Conservation (phyloP, 2,329 filamentous ascomycete species). For the Ophiostoma montium region DNA sequence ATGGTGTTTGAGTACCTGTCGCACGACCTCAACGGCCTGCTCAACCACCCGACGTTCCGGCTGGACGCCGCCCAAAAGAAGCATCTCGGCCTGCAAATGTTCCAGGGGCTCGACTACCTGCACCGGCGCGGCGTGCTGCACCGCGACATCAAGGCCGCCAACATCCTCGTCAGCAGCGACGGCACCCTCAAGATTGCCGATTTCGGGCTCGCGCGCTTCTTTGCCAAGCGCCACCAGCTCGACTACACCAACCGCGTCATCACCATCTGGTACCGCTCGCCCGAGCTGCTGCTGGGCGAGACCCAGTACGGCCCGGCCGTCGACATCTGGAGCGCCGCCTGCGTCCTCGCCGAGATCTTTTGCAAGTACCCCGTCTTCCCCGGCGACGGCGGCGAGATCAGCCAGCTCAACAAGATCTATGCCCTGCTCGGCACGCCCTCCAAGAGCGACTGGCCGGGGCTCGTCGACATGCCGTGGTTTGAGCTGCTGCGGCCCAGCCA, state of each 20-base stretch:
- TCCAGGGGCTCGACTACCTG: constrained; percentile 85
- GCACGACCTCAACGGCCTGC: constrained; percentile 84
- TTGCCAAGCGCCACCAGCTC: constrained; percentile 77
- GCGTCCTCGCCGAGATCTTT: constrained; percentile 94
- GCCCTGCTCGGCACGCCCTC: constrained; percentile 80
- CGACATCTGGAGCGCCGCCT: constrained; percentile 94
- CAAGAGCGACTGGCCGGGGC: constrained; percentile 69
- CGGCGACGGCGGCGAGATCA: constrained; percentile 89
- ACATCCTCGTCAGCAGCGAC: constrained; percentile 83
- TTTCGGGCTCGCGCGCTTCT: constrained; percentile 92
- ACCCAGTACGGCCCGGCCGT: constrained; percentile 82
- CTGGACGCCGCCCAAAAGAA: constrained; percentile 81
- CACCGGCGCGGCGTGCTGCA: constrained; percentile 89
- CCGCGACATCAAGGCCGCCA: constrained; percentile 95
- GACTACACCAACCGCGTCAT: constrained; percentile 98
- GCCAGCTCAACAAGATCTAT: constrained; percentile 95
- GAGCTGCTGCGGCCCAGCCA: constrained; percentile 72
- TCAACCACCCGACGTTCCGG: constrained; percentile 87
- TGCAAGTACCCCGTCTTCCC: constrained; percentile 88
- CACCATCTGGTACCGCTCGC: constrained; percentile 94
- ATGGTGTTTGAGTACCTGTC: constrained; percentile 99
- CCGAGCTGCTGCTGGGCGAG: constrained; percentile 79
- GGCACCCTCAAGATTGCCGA: constrained; percentile 88
- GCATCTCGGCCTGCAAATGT: constrained; percentile 81
- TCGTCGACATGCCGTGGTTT: constrained; percentile 95